phyloP scores from a whole-genome alignment of 2,329 filamentous ascomycete species.

The Aspergillus cejpii region DNA sequence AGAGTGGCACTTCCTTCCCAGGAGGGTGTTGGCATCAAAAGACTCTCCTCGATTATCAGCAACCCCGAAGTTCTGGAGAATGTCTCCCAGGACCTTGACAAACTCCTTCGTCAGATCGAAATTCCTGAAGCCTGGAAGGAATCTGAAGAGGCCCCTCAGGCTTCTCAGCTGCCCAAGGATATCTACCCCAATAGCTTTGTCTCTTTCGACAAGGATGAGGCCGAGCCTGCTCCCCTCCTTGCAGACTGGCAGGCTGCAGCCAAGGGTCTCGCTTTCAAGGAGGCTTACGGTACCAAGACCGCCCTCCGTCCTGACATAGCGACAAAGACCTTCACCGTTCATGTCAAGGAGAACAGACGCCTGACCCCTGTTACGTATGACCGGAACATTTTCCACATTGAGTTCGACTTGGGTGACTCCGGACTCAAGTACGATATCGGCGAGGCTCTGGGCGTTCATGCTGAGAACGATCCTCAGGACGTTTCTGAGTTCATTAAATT shows the following conservation, averaged over 20 bases:
- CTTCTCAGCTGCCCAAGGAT: slow-evolving; percentile 51
- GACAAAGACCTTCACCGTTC: slow-evolving; percentile 78
- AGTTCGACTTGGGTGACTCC: slow-evolving; percentile 89
- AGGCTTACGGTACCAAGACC: slow-evolving; percentile 72
- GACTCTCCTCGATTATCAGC: slow-evolving; percentile 57
- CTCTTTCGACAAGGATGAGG: slow-evolving; percentile 67
- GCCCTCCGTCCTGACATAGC: slow-evolving; percentile 76
- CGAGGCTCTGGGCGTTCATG: slow-evolving; percentile 92
- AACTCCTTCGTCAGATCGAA: slow-evolving; percentile 65
- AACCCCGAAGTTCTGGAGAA: slow-evolving; percentile 58
- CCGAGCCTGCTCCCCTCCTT: slow-evolving; percentile 60
- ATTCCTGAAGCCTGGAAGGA: slow-evolving; percentile 75
- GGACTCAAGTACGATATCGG: slow-evolving; percentile 95
- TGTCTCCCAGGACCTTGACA: slow-evolving; percentile 54
- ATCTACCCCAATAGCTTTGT: slow-evolving; percentile 76
- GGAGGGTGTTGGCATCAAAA: slow-evolving; percentile 56
- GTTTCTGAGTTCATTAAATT: slow-evolving; percentile 80
- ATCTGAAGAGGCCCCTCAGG: slow-evolving; percentile 45
- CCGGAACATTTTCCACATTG: slow-evolving; percentile 99
- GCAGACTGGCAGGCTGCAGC: slow-evolving; percentile 76
- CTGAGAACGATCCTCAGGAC: slow-evolving; percentile 76
- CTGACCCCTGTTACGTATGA: slow-evolving; percentile 85
- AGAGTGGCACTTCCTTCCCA: slow-evolving; percentile 64
- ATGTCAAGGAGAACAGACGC: slow-evolving; percentile 90
- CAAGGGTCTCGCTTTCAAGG: slow-evolving; percentile 86